Base-by-base conservation (phyloP, 305 asterid genomes). In the Fraxinus greggii region DNA sequence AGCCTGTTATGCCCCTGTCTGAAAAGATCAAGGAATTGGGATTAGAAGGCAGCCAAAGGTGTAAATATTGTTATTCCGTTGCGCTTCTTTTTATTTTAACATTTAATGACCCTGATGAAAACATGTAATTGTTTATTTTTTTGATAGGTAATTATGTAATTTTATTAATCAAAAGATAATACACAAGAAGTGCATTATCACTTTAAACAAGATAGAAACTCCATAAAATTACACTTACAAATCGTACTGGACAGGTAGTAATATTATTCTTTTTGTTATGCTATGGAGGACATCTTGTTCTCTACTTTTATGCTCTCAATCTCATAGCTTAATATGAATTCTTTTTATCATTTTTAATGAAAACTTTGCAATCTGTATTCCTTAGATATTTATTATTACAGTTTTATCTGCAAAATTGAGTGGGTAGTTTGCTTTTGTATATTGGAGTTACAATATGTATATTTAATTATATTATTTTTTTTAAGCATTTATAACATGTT, bases 21-120 rank as follows among this genome's bases (percentile, higher is more conserved):
- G 99, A 96, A 85, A 94, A 94, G 90, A 88, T 96, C 87, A 96
- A 91, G 92, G 99, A 96, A 90, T 85, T 96, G 91, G 99, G 97
- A 81, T 84, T 96, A 77, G 85, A 90, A 80, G 98, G 97, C 87
- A 88, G 90, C 87, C 99, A 93, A 90, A 96, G 97, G 99, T 93
- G 84, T 86, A 80, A 75, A 69, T 69, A 45, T 76, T 76, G 77
- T 82, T 45, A 51, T 32, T 78, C 80, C 33, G 23, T 77, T 80
- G 76, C 80, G 79, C 38, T 48, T 51, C 61, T 23, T 80, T 82
- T 78, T 59, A 8, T 61, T 82, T 67, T 75, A 77, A 78, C 65
- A 76, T 82, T 36, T 81, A 23, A 32, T 67, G 36, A 84, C 48
- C 38, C 61, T 59, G 40, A 9, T 59, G 26, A 5, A 42, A n/a